Evolutionary conservation across 2,329 filamentous ascomycete species (phyloP).

Genomic region (Chaetoscypha palmicola): DNA sequence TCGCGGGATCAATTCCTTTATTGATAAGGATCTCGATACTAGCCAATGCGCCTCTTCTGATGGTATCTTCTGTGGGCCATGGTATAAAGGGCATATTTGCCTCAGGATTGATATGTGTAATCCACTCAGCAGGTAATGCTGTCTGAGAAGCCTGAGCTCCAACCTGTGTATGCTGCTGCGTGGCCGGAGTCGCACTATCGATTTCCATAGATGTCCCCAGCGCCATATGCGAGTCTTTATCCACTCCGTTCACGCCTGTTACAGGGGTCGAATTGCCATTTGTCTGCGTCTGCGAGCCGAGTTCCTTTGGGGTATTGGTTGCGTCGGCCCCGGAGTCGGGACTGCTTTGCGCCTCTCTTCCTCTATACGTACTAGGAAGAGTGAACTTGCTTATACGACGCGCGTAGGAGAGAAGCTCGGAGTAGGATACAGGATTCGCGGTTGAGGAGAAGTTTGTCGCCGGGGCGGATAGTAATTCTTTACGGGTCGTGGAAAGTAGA

Average conservation of each 20-base stretch:
- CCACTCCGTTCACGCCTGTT: conserved; percentile 20
- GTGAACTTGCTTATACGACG: conserved; percentile 76
- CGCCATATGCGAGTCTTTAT: conserved; percentile 9
- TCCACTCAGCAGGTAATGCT: conserved; percentile 31
- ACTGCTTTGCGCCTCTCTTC: conserved; percentile 11
- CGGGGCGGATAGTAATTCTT: conserved; percentile 60
- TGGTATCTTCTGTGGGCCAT: conserved; percentile 67
- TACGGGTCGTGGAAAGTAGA: conserved; percentile 64
- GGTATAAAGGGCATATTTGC: conserved; percentile 59
- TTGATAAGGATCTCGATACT: conserved; percentile 55
- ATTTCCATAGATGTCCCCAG: conserved; percentile 17
- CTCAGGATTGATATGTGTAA: conserved; percentile 43
- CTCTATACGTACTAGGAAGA: conserved; percentile 42
- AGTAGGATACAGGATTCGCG: conserved; percentile 54
- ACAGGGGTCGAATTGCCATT: conserved; percentile 27
- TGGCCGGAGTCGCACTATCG: conserved; percentile 20
- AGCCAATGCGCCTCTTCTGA: conserved; percentile 61
- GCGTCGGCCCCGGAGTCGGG: conserved; percentile 12
- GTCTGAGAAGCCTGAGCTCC: conserved; percentile 15
- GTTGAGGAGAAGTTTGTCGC: conserved; percentile 48
- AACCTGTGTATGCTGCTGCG: conserved; percentile 16
- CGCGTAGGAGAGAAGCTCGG: conserved; percentile 70
- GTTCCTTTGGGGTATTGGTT: conserved; percentile 19
- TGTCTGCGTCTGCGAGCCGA: conserved; percentile 18
- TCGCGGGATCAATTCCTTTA: conserved; percentile 53